Conservation (phyloP, 352 stramenopile species). For the Phytophthora brassicae region DNA sequence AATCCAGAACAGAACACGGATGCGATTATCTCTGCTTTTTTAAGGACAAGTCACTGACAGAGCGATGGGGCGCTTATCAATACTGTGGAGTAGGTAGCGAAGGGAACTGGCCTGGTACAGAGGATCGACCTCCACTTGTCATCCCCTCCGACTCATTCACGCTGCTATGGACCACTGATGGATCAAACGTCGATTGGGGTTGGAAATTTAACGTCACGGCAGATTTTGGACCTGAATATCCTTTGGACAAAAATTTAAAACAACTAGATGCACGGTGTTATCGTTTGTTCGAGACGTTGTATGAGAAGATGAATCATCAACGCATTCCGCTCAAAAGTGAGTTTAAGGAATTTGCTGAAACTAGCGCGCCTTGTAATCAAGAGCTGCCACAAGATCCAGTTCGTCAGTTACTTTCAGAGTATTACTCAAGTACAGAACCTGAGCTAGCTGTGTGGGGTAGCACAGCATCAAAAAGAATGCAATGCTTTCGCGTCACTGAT, state of each 20-base stretch:
- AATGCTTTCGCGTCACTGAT: slow-evolving; percentile 39
- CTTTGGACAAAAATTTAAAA: slow-evolving; percentile 49
- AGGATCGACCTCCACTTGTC: slow-evolving; percentile 59
- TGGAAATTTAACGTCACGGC: slow-evolving; percentile 80
- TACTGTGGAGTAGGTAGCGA: slow-evolving; percentile 68
- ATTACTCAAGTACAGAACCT: neutral
- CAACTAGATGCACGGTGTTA: slow-evolving; percentile 65
- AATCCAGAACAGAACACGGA: slow-evolving; percentile 60
- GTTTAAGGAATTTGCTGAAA: slow-evolving; percentile 47
- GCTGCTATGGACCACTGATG: slow-evolving; percentile 84
- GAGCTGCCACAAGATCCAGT: slow-evolving; percentile 25
- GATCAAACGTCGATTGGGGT: slow-evolving; percentile 88
- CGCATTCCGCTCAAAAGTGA: slow-evolving; percentile 39
- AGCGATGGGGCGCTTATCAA: slow-evolving; percentile 61
- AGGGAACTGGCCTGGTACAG: slow-evolving; percentile 81
- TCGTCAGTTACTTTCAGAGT: slow-evolving; percentile 31
- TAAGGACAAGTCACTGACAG: slow-evolving; percentile 71
- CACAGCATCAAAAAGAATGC: slow-evolving; percentile 2
- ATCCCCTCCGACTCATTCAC: slow-evolving; percentile 81
- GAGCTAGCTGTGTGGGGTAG: slow-evolving; percentile 1
- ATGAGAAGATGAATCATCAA: slow-evolving; percentile 59
- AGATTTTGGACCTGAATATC: slow-evolving; percentile 50
- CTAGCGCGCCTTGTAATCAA: neutral
- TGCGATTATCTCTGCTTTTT: slow-evolving; percentile 88
- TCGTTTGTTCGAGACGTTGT: slow-evolving; percentile 67